phyloP scores from a whole-genome alignment of 441 rosid genomes.

The Brassica balearica region DNA sequence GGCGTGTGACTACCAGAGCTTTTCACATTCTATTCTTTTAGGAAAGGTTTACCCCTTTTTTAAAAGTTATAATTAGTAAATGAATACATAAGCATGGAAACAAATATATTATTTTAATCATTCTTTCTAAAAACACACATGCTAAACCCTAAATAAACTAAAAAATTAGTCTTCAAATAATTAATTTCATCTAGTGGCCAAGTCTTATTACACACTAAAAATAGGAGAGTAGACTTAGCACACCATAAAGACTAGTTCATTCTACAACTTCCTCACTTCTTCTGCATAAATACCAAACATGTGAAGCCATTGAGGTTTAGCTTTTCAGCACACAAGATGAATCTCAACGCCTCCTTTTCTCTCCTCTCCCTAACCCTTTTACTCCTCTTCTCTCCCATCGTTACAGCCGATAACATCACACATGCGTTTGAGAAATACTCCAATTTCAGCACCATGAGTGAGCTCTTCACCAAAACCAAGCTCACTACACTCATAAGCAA shows the following conservation, averaged over 20 bases:
- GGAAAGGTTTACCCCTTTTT: too few species aligned
- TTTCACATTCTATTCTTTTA: too few species aligned
- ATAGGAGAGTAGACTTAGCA: conserved; percentile 44
- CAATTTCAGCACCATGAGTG: conserved; percentile 55
- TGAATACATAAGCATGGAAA: not conserved
- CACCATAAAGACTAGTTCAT: conserved; percentile 29
- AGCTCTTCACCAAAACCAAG: conserved; percentile 53
- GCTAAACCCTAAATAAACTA: not conserved
- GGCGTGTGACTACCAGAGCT: too few species aligned
- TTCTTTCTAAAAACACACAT: not conserved
- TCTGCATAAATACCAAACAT: conserved; percentile 33
- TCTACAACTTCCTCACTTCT: conserved; percentile 1
- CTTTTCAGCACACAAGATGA: conserved; percentile 45
- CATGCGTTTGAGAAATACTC: conserved; percentile 52
- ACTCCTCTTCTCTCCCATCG: conserved; percentile 39
- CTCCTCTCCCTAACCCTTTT: conserved; percentile 45
- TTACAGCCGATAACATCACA: conserved; percentile 63
- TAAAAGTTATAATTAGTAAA: not conserved
- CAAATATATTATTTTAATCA: not conserved
- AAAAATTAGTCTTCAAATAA: not conserved
- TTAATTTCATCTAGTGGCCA: conserved; percentile 11
- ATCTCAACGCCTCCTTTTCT: conserved; percentile 46
- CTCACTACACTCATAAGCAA: conserved; percentile 51
- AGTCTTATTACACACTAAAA: conserved; percentile 40
- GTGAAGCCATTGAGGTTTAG: conserved; percentile 39